phyloP scores from a whole-genome alignment of 192 early-diverging fungal species.

The Coemansia sp. region DNA sequence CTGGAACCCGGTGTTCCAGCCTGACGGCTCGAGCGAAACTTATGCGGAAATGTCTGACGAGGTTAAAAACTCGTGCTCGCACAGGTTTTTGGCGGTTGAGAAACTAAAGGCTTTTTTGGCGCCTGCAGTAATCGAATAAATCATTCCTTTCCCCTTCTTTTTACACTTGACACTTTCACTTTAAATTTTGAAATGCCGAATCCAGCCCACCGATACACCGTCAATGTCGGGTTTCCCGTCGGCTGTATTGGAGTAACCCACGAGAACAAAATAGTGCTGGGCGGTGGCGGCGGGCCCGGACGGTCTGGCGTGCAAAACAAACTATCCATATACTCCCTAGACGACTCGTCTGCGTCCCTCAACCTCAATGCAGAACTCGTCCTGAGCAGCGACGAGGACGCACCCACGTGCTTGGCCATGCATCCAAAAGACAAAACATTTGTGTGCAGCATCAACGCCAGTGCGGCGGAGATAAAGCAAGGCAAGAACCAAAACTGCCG shows the following conservation, averaged over 20 bases:
- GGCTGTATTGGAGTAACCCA: constrained; percentile 61
- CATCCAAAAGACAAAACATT: constrained; percentile 74
- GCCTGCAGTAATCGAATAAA: background rate
- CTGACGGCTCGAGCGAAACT: constrained; percentile 69
- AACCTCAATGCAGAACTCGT: constrained; percentile 38
- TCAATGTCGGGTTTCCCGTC: constrained; percentile 61
- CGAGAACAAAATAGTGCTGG: constrained; percentile 63
- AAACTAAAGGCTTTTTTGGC: constrained; percentile 62
- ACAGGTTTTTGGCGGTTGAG: constrained; percentile 73
- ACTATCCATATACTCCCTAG: constrained; percentile 63
- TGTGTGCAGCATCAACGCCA: constrained; percentile 72
- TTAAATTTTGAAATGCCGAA: constrained; percentile 15
- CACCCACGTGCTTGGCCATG: constrained; percentile 75
- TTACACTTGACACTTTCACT: background rate
- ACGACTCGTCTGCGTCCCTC: constrained; percentile 27
- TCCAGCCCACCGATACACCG: constrained; percentile 20
- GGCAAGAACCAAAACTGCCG: constrained; percentile 82
- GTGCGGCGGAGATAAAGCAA: constrained; percentile 58
- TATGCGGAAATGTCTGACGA: constrained; percentile 87
- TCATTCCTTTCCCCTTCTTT: background rate
- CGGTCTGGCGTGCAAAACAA: constrained; percentile 86
- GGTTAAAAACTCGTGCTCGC: constrained; percentile 89
- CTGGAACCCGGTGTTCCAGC: constrained; percentile 96
- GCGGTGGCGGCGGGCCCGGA: constrained; percentile 85
- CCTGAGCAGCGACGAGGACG: constrained; percentile 70